Conservation (phyloP, 257 asterid genomes). For the Solanum chilense region DNA sequence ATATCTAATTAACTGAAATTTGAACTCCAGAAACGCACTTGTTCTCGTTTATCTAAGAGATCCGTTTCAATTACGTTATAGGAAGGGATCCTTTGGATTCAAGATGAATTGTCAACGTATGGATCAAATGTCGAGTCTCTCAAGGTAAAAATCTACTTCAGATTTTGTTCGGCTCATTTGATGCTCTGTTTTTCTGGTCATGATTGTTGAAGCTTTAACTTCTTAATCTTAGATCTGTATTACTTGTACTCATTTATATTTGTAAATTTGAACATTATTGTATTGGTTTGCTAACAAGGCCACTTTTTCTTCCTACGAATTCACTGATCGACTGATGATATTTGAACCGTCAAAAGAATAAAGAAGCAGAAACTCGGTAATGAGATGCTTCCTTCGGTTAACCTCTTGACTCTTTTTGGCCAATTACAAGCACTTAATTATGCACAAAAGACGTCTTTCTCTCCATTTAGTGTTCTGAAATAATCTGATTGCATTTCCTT, state of each 20-base stretch:
- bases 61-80: conserved; percentile 9
- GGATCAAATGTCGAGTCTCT: conserved; percentile 42
- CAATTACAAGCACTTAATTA: background rate
- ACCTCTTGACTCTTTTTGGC: background rate
- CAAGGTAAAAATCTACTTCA: conserved; percentile 20
- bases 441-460: background rate
- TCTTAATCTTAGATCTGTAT: background rate
- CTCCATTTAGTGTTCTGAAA: background rate
- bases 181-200: background rate
- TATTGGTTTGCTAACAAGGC: background rate
- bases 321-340: background rate
- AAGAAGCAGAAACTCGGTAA: conserved; percentile 49
- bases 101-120: conserved; percentile 37
- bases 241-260: background rate
- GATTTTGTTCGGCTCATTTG: background rate
- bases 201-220: background rate
- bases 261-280: background rate
- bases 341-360: conserved; percentile 35
- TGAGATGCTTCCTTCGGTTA: background rate
- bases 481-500: background rate
- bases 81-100: conserved; percentile 48
- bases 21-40: background rate
- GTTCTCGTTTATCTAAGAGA: background rate
- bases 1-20: background rate
- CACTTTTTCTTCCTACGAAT: background rate